Conservation (phyloP, 306 rosid species). For the Casuarina cunninghamiana region DNA sequence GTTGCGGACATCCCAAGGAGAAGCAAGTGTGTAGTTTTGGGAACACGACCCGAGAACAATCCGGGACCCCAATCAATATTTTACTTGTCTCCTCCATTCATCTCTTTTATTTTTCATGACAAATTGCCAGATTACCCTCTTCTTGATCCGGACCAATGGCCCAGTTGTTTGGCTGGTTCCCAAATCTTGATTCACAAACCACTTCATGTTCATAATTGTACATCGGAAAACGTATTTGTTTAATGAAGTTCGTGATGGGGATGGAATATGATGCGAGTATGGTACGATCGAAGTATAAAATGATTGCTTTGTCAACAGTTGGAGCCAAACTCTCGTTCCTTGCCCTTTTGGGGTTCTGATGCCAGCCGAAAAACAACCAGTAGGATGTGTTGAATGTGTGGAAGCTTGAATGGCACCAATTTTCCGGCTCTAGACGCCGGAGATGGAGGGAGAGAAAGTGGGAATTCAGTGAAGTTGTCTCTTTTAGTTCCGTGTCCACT, state of each 20-base stretch:
- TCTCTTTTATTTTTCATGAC: neutral
- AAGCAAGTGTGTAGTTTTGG: conserved; percentile 63
- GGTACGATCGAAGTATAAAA: conserved; percentile 39
- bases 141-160: neutral
- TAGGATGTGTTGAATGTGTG: too few species aligned
- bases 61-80: conserved; percentile 48
- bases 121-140: conserved; percentile 33
- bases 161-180: neutral
- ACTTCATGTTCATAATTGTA: neutral
- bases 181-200: neutral
- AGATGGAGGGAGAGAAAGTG: neutral
- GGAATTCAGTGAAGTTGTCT: neutral
- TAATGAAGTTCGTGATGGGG: conserved; percentile 19
- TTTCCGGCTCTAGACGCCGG: neutral
- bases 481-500: neutral
- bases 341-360: conserved; percentile 21
- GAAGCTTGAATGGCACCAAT: neutral
- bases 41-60: conserved; percentile 60
- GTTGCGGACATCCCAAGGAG: conserved; percentile 63
- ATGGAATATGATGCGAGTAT: conserved; percentile 61
- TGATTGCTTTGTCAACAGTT: conserved; percentile 40
- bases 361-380: too few species aligned
- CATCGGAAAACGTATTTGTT: conserved; percentile 9
- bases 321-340: conserved; percentile 13
- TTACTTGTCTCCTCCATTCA: conserved; percentile 39